Base-by-base conservation (phyloP, 1,284 basidiomycete genomes). In the Lentinula novae-zelandiae region DNA sequence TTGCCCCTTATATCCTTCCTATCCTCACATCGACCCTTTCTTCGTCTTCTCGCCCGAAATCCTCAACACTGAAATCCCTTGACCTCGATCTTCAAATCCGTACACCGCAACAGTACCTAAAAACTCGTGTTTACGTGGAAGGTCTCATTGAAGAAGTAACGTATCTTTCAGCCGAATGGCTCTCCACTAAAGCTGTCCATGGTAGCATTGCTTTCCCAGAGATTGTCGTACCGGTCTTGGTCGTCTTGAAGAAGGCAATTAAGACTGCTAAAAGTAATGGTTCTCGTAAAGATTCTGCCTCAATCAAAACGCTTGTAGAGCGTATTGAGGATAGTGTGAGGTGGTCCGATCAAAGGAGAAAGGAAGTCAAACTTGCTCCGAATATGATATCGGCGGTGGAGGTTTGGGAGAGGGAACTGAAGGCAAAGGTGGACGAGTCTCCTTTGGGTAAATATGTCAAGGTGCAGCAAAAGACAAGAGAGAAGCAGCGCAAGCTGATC, bases 161-260 rank as follows among this genome's bases (percentile, higher is more conserved):
- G 5, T 95, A 85, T 73, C 75, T 95, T 17, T 79, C 98, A 48
- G 87, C 89, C 9, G 93, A 96, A 73, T 95, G 92, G 84, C 82
- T 82, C 59, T 76, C 75, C 62, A 92, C 78, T 69, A 77, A 71
- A 64, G 75, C 82, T 0, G 84, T 91, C 0, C 89, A 89, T 58
- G 85, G 82, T 0, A 92, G 90, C 72, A 89, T 98, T 60, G 93
- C 93, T 0, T 98, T 98, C 78, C 96, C 96, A 1, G 97, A 99
- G 76, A 79, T 97, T 57, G 82, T 88, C 12, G 84, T 98, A n/a
- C 95, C 96, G 1, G 78, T 96, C 42, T 76, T 88, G n/a, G 82
- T 90, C 9, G 78, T 82, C 3, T 78, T 96, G 60, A 85, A 85
- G 34, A 84, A 86, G 74, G 75, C 82, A 71, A 67, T 93, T 66